These are phyloP conservation scores for Ganoderma sp. DNA, from an alignment of 1,284 basidiomycete genomes.

Conservation along the genomic window DNA sequence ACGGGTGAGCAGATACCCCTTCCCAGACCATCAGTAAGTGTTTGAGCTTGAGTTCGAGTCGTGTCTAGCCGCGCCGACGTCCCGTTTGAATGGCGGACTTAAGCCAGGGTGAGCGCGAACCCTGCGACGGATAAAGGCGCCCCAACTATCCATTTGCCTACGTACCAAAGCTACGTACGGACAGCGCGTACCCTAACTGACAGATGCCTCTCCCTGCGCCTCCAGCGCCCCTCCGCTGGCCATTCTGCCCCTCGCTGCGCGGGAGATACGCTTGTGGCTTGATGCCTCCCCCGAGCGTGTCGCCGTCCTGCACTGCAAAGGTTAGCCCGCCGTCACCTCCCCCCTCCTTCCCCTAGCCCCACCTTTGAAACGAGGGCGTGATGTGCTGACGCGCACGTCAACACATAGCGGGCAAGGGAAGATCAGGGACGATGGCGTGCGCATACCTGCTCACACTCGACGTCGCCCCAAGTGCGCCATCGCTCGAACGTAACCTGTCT, in stretches of 20 bases:
- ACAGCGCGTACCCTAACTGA: background rate
- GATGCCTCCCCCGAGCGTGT: slow-evolving; percentile 71
- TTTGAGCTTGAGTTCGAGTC: background rate
- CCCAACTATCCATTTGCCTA: background rate
- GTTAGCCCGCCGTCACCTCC: slow-evolving; percentile 42
- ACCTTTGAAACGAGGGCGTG: background rate
- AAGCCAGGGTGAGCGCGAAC: background rate
- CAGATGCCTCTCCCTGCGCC: background rate
- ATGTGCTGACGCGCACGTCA: background rate
- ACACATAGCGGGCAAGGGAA: slow-evolving; percentile 73
- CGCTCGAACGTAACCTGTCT: slow-evolving; percentile 53
- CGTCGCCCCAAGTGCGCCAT: slow-evolving; percentile 52
- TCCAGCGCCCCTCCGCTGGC: slow-evolving; percentile 81
- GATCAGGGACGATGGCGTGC: slow-evolving; percentile 84
- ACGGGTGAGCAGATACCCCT: slow-evolving; percentile 84
- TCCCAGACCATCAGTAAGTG: slow-evolving; percentile 86
- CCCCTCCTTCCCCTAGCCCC: too few species aligned
- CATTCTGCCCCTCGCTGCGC: slow-evolving; percentile 75
- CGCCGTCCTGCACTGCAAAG: slow-evolving; percentile 90
- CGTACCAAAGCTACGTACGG: background rate
- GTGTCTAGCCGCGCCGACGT: background rate
- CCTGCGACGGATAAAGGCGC: background rate
- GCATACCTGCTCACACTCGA: slow-evolving; percentile 75
- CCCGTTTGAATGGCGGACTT: slow-evolving; percentile 3
- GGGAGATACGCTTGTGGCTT: slow-evolving; percentile 84